These are phyloP conservation scores for Fusarium denticulatum DNA, from an alignment of 2,329 filamentous ascomycete species.

Conservation along the genomic window DNA sequence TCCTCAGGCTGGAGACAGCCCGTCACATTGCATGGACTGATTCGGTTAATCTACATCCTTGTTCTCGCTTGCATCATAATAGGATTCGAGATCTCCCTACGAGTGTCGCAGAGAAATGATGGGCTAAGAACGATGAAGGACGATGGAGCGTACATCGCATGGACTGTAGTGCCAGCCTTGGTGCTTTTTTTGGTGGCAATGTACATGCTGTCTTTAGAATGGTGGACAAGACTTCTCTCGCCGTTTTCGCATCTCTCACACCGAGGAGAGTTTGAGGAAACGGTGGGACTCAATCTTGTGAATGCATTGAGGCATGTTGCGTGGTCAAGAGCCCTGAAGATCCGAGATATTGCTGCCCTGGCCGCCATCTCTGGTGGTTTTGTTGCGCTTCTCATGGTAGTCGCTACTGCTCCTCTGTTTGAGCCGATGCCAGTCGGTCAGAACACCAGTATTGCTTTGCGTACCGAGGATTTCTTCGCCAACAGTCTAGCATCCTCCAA, in stretches of 20 bases:
- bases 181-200: conserved; percentile 44
- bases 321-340: conserved; percentile 41
- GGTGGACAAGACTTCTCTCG: conserved; percentile 46
- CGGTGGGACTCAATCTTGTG: conserved; percentile 47
- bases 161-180: conserved; percentile 49
- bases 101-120: conserved; percentile 42
- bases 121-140: conserved; percentile 46
- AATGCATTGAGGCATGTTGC: conserved; percentile 45
- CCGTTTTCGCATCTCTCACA: conserved; percentile 47
- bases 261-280: conserved; percentile 43
- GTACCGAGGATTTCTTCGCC: conserved; percentile 46
- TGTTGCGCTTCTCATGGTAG: conserved; percentile 45
- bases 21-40: conserved; percentile 41
- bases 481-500: conserved; percentile 39
- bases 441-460: conserved; percentile 37
- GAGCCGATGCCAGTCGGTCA: conserved; percentile 42
- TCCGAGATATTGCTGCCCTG: conserved; percentile 43
- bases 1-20: conserved; percentile 47
- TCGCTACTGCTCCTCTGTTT: conserved; percentile 48
- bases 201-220: conserved; percentile 47
- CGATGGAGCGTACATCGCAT: conserved; percentile 47
- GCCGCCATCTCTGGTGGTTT: conserved; percentile 42
- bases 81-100: conserved; percentile 48
- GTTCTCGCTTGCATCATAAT: conserved; percentile 46
- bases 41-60: conserved; percentile 42